Percentiles rank a stretch among this genome's conserved stretches.
Conservation (phyloP, 257 asterid genomes). For the Nemophila menziesii region DNA sequence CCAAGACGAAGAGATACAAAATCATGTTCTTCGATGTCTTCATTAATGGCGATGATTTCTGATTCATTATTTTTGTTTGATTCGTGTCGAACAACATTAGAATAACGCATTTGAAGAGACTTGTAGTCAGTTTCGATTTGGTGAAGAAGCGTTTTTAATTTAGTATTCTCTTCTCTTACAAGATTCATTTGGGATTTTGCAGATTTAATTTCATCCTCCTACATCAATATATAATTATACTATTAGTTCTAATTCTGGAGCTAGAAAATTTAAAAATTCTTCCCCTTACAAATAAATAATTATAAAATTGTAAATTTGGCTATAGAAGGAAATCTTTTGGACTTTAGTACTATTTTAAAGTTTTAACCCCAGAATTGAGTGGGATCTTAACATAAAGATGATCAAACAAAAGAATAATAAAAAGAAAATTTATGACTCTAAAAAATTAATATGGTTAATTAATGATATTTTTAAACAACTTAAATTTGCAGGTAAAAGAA, state of each 20-base stretch:
- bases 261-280: too few species aligned
- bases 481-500: background rate
- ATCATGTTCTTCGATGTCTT: conserved; percentile 33
- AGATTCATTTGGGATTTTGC: conserved; percentile 34
- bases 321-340: too few species aligned
- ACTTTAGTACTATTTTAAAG: too few species aligned
- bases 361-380: too few species aligned
- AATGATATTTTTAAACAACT: too few species aligned
- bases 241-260: too few species aligned
- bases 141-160: conserved; percentile 38
- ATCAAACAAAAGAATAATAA: background rate
- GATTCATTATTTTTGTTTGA: conserved; percentile 6
- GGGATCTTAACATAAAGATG: too few species aligned
- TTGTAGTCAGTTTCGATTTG: conserved; percentile 52
- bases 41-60: background rate
- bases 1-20: conserved; percentile 72
- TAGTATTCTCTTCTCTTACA: conserved; percentile 59
- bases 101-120: conserved; percentile 34
- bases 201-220: conserved; percentile 48
- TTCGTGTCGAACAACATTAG: conserved; percentile 18
- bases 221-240: conserved; percentile 1
- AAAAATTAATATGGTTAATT: too few species aligned
- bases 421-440: background rate
- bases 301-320: too few species aligned
- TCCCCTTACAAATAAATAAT: too few species aligned